Evolutionary conservation across 2,329 filamentous ascomycete genomes (phyloP), one percentile per base, ranked within the genome.

Genomic region (Botrytis medusae): DNA sequence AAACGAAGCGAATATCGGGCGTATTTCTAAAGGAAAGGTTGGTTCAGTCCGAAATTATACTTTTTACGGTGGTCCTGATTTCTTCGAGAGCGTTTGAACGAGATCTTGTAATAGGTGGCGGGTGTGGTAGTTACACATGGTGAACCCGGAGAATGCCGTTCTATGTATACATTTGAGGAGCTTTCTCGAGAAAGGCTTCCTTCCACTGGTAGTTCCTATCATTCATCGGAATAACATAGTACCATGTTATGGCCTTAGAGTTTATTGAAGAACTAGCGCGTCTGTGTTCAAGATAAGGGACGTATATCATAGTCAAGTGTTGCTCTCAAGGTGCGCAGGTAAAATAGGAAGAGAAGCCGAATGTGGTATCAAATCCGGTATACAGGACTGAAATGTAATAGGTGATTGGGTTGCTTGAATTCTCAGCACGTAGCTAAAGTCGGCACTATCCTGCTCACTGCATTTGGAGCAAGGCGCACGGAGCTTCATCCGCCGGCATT

Each of bases 301-400:
- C 42, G 18, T 40, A 68, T 57, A 68, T 32, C 4, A n/a, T 25
- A 8, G 5, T 3, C 7, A 57, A 29, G n/a, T 34, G n/a, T 65
- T 32, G 48, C 48, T 42, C 34, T 42, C 46, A 9, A 34, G 25
- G 34, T 42, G 48, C 25, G 64, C 46, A 68, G 20, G n/a, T 29
- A 34, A 57, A 67, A 68, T 68, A 22, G 48, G 25, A 42, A 57
- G 34, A 32, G n/a, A 57, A 42, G n/a, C 64, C 48, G 42, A 57
- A 29, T 6, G 18, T 14, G 18, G 10, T 42, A 42, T 42, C 12
- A 25, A 68, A 4, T 16, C 34, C 16, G 29, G 2, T 1, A 37
- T 25, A 22, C 29, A 4, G 29, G 9, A 16, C 2, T n/a, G 18
- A 42, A 10, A 42, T 42, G 46, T 2, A n/a, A 42, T 22, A 32